Base-by-base conservation (phyloP, 1,284 basidiomycete genomes). In the Kalmanozyma brasiliensis region DNA sequence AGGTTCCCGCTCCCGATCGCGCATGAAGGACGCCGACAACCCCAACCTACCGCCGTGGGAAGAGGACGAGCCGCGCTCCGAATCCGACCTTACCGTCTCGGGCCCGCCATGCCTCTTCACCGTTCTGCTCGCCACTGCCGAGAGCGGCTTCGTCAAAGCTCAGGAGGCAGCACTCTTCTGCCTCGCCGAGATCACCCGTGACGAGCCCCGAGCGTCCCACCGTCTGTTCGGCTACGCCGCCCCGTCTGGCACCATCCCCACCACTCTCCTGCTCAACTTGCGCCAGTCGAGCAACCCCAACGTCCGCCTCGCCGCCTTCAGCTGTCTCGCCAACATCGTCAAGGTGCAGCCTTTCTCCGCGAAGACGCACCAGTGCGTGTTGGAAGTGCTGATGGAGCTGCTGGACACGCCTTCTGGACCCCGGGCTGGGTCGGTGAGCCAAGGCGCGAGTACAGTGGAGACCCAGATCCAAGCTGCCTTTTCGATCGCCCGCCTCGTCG, bases 141-240 rank as follows among this genome's bases (percentile, higher is more conserved):
- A 77, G 45, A 74, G 64, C n/a, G 62, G 65, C 14, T 71, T 67
- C 37, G 49, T 61, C 44, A 77, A 76, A 42, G 58, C 65, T 7
- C 77, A 77, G 33, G 78, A 80, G 46, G 74, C 76, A 1, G 71
- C 74, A 2, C 57, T 80, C 2, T 70, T 74, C 65, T 64, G 67
- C 1, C 57, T 79, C 22, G 56, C 73, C 36, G 78, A 75, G 46
- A 46, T 78, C 19, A 61, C 52, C 8, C 62, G 57, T 13, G 74
- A 73, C 16, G 55, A 65, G 34, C 51, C 55, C 8, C 52, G 61
- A n/a, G 60, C 64, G 1, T 72, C 57, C 1, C 19, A 49, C 17
- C 52, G 49, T 1, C 69, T 63, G 7, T 73, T 70, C 29, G 47
- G 52, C 13, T 67, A 52, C 49, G 41, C 38, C 4, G 51, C 76